These are phyloP conservation scores for Solanum tarijense DNA, from an alignment of 257 asterid genomes.

Conservation along the genomic window DNA sequence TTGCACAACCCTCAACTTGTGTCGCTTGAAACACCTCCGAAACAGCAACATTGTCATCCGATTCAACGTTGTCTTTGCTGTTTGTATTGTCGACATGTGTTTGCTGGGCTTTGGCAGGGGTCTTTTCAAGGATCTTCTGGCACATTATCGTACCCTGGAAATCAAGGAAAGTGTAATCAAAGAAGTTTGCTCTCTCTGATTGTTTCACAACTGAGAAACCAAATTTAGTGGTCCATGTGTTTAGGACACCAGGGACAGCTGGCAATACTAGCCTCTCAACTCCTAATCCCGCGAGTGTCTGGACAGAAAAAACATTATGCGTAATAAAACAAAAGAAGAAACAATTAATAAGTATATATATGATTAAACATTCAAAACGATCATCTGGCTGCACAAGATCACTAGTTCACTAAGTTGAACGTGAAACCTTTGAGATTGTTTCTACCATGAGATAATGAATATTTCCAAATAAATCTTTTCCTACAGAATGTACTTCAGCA, in stretches of 20 bases:
- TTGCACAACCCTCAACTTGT: conserved; percentile 20
- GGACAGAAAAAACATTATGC: conserved; percentile 11
- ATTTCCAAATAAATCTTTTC: neutral
- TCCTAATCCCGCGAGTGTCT: conserved; percentile 63
- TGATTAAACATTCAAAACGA: neutral
- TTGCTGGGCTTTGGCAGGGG: conserved; percentile 29
- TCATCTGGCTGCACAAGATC: neutral
- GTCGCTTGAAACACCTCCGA: conserved; percentile 42
- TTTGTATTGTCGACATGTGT: conserved; percentile 8
- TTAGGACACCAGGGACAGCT: conserved; percentile 52
- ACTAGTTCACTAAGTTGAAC: neutral
- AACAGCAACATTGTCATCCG: conserved; percentile 22
- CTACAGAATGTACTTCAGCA: neutral
- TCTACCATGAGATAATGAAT: neutral
- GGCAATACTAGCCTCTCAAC: conserved; percentile 89
- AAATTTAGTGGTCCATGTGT: conserved; percentile 69
- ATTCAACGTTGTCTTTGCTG: conserved; percentile 3
- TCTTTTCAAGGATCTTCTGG: conserved; percentile 40
- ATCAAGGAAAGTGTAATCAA: conserved; percentile 49
- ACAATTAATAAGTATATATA: neutral
- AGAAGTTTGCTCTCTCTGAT: conserved; percentile 48
- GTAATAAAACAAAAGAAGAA: neutral
- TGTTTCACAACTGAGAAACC: conserved; percentile 58
- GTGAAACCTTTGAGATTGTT: neutral
- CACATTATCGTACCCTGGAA: conserved; percentile 77